phyloP scores from a whole-genome alignment of 2,329 filamentous ascomycete genomes.

The Neurospora sp. region DNA sequence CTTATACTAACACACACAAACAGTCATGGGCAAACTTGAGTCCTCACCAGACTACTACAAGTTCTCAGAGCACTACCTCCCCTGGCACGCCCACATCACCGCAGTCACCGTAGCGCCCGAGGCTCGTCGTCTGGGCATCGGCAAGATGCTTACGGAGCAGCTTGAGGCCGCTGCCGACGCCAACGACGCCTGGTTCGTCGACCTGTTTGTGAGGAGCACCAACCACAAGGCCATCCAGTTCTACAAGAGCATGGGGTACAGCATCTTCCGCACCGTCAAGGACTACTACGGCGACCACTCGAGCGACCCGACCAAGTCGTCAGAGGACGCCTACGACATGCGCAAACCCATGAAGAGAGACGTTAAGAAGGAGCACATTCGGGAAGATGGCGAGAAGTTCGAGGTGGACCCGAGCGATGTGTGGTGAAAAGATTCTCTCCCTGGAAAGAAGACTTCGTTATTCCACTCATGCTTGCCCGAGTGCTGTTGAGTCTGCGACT shows the following conservation, averaged over 20 bases:
- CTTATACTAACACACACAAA: not conserved
- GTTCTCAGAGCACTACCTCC: slow-evolving; percentile 82
- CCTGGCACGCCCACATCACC: slow-evolving; percentile 98
- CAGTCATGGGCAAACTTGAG: slow-evolving; percentile 96
- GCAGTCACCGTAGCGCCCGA: slow-evolving; percentile 85
- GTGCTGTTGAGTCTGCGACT: not conserved
- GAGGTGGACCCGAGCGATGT: slow-evolving; percentile 77
- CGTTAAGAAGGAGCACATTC: slow-evolving; percentile 62
- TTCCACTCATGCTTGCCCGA: not conserved
- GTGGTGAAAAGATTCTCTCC: slow-evolving; percentile 43
- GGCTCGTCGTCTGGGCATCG: slow-evolving; percentile 77
- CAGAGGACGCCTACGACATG: slow-evolving; percentile 95
- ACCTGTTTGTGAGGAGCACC: slow-evolving; percentile 83
- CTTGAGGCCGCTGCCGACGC: slow-evolving; percentile 76
- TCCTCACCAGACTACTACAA: slow-evolving; percentile 67
- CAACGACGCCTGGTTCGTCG: slow-evolving; percentile 86
- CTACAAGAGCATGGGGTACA: slow-evolving; percentile 88
- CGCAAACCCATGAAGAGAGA: slow-evolving; percentile 82
- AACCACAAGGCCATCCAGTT: slow-evolving; percentile 81
- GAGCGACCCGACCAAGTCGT: slow-evolving; percentile 47
- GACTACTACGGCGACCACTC: slow-evolving; percentile 89
- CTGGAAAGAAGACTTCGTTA: not conserved
- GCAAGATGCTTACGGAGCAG: slow-evolving; percentile 69
- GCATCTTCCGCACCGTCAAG: slow-evolving; percentile 77
- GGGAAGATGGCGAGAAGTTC: slow-evolving; percentile 70